Conservation (phyloP, 2,329 filamentous ascomycete species). For the Dothistroma septosporum region DNA sequence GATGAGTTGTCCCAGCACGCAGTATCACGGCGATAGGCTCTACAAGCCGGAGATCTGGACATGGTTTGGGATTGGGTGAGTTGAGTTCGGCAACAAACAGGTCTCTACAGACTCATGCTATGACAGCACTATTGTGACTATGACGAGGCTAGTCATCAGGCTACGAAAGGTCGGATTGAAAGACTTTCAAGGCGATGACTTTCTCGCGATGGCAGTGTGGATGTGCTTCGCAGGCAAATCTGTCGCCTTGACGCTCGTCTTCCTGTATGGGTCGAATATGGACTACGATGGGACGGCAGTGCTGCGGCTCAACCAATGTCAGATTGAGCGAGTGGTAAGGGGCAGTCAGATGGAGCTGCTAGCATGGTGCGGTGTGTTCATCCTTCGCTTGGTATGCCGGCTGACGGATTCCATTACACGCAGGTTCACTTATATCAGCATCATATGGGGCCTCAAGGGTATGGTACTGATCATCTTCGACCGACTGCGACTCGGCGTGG, state of each 20-base stretch:
- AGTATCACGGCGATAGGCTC: neutral
- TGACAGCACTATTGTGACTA: neutral
- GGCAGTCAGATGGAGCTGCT: constrained; percentile 9
- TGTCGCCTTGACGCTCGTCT: constrained; percentile 1
- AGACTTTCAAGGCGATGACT: neutral
- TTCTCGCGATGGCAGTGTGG: neutral
- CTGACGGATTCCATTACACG: neutral
- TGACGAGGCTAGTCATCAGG: neutral
- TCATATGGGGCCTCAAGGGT: constrained; percentile 11
- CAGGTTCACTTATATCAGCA: constrained; percentile 7
- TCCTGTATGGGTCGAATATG: constrained; percentile 5
- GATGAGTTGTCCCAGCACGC: constrained; percentile 9
- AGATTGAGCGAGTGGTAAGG: constrained; percentile 1
- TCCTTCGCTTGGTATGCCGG: neutral
- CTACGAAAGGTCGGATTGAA: neutral
- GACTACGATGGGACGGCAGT: constrained; percentile 1
- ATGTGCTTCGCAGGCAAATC: neutral
- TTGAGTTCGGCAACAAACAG: neutral
- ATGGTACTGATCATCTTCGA: constrained; percentile 20
- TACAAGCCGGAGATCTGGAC: constrained; percentile 9
- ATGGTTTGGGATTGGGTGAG: constrained; percentile 7
- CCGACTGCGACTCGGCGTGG: constrained; percentile 31
- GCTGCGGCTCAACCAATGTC: neutral
- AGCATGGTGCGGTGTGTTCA: neutral
- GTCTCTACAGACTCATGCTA: neutral